Percentiles rank a stretch among this genome's conserved stretches.
These are phyloP conservation scores for Fragaria iinumae DNA, from an alignment of 306 rosid species.

Conservation along the genomic window DNA sequence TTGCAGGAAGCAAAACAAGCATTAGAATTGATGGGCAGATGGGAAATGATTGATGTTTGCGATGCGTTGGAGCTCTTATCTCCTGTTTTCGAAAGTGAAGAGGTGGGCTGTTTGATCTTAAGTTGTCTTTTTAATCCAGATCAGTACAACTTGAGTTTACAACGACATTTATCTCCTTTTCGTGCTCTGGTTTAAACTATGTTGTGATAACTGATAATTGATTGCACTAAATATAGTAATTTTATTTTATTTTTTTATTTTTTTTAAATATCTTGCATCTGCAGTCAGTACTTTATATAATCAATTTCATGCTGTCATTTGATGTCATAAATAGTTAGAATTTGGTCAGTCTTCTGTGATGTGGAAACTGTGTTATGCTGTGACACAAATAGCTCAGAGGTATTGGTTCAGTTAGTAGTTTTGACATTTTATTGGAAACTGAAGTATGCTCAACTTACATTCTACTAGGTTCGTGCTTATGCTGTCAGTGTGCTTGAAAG, in stretches of 20 bases:
- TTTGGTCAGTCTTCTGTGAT: slow-evolving; percentile 1
- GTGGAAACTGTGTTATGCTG: neutral
- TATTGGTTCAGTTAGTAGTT: neutral
- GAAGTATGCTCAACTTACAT: slow-evolving; percentile 11
- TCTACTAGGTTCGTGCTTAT: slow-evolving; percentile 92
- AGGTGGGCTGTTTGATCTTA: slow-evolving; percentile 43
- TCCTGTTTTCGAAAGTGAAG: slow-evolving; percentile 97
- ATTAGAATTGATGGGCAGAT: slow-evolving; percentile 79
- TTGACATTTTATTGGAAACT: slow-evolving; percentile 17
- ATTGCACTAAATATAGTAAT: neutral
- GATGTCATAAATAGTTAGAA: neutral
- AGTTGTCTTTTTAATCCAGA: neutral
- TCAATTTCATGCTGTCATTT: neutral
- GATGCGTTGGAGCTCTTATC: slow-evolving; percentile 95
- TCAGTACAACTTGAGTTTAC: slow-evolving; percentile 4
- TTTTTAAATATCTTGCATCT: neutral
- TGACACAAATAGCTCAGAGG: neutral
- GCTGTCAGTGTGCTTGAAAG: slow-evolving; percentile 98
- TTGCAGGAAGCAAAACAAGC: slow-evolving; percentile 98
- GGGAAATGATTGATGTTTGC: slow-evolving; percentile 95
- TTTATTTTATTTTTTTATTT: too few species aligned
- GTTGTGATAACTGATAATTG: neutral
- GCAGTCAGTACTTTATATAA: neutral
- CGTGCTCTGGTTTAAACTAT: neutral
- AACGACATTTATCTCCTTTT: neutral